Base-by-base conservation (phyloP, 352 stramenopile genomes). In the Pythium sukuiense region DNA sequence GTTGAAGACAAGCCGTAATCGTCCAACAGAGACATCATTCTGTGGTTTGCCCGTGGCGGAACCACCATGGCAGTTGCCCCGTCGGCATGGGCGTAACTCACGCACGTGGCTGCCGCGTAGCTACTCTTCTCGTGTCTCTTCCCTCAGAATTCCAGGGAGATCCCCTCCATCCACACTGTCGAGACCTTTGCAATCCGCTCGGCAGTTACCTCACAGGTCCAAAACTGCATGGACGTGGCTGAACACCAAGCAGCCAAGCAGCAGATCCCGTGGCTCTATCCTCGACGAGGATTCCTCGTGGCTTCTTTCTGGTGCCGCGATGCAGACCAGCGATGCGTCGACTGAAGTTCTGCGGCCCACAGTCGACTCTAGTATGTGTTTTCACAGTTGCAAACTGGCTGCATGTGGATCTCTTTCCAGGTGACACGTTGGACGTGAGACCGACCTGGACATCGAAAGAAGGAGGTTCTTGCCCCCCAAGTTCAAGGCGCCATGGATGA, bases 101-200 rank as follows among this genome's bases (percentile, higher is more conserved):
- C 32, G 11, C 11, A 6, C 6, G 32, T 37, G 32, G 32, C 32
- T 37, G 6, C 6, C 6, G 35, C 35, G 35, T 16, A 14, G 35
- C 35, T 16, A 43, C 35, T 43, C 35, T 43, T 43, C 11, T 24
- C 20, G 20, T 24, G 32, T 37, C 0, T 3, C 32, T 37, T 37
- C 32, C 20, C 20, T 24, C 0, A 24, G 32, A 37, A 37, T 37
- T 12, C 11, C 32, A 11, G 32, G 11, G 32, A 37, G 6, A 6
- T 37, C 11, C 32, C 11, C 2, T 37, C 32, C 35, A 43, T 43
- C 16, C 35, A 43, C 4, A 48, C 5, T 48, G 39, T 24, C 14
- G 13, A 48, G 39, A 48, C 39, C 39, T 48, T 48, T 48, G 39
- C 39, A 48, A 48, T 48, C 39, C 39, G 39, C 39, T 48, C 39